Conservation (phyloP, 257 asterid genomes). For the Prunella vulgaris region DNA sequence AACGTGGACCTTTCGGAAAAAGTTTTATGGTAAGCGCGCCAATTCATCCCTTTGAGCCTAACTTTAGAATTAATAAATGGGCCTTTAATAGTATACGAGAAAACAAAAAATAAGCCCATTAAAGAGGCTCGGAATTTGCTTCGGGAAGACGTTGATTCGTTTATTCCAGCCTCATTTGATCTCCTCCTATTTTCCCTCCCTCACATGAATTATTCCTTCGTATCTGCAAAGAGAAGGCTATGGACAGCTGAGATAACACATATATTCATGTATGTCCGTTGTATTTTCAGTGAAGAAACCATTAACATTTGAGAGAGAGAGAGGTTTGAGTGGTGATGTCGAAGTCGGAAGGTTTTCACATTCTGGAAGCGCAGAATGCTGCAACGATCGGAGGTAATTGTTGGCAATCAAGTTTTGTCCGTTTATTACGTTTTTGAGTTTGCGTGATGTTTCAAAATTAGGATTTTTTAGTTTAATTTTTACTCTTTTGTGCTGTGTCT, state of each 20-base stretch:
- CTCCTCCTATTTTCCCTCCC: constrained; percentile 15
- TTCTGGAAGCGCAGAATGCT: constrained; percentile 29
- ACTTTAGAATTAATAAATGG: neutral
- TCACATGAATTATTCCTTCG: constrained; percentile 2
- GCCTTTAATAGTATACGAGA: neutral
- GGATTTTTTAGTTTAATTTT: neutral
- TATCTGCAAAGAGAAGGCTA: neutral
- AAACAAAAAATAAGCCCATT: neutral
- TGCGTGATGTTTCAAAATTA: neutral
- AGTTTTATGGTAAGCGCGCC: too few species aligned
- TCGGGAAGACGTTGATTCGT: neutral
- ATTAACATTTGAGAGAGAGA: neutral
- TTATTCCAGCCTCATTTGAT: neutral
- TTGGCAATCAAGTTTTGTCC: neutral
- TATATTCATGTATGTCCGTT: neutral
- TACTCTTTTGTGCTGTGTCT: neutral
- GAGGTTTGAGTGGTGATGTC: constrained; percentile 17
- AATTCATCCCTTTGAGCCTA: neutral
- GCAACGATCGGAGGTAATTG: constrained; percentile 30
- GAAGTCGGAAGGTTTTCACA: constrained; percentile 27
- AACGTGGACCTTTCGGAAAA: too few species aligned
- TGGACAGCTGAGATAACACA: neutral
- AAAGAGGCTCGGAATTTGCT: constrained; percentile 5
- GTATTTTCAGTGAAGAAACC: neutral
- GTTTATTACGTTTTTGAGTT: neutral